These are phyloP conservation scores for Metschnikowia matae DNA, from an alignment of 805 yeast species.

Conservation along the genomic window DNA sequence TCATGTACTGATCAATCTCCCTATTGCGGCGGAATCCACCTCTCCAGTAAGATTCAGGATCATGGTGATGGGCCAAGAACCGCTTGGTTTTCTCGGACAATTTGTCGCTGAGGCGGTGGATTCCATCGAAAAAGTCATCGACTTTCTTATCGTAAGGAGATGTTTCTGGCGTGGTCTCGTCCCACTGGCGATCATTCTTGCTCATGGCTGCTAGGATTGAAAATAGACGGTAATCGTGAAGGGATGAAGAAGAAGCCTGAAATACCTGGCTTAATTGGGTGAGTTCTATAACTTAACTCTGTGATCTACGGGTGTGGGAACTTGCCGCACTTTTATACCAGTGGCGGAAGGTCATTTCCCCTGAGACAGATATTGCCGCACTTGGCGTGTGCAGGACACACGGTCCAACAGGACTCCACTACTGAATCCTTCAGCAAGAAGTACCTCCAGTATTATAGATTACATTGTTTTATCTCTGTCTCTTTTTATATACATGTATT, in stretches of 20 bases:
- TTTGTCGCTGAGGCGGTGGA: conserved; percentile 24
- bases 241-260: neutral
- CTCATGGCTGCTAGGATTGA: neutral
- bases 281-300: neutral
- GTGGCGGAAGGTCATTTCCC: conserved; percentile 3
- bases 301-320: neutral
- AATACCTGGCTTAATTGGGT: neutral
- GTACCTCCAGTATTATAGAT: too few species aligned
- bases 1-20: conserved; percentile 16
- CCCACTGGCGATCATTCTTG: neutral
- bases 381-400: neutral
- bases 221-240: neutral
- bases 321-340: conserved; percentile 1
- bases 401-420: neutral
- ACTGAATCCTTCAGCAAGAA: too few species aligned
- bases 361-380: neutral
- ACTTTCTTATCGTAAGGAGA: conserved; percentile 21
- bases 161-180: conserved; percentile 1
- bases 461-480: too few species aligned
- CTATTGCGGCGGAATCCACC: neutral
- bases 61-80: conserved; percentile 7
- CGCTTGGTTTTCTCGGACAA: conserved; percentile 24
- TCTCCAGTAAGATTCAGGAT: conserved; percentile 1
- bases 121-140: conserved; percentile 21
- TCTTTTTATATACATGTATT: too few species aligned